A percentile compares a stretch with the other conserved stretches of the same genome.
phyloP scores from a whole-genome alignment of 2,329 filamentous ascomycete species.

The Pseudofabraea citricarpa region DNA sequence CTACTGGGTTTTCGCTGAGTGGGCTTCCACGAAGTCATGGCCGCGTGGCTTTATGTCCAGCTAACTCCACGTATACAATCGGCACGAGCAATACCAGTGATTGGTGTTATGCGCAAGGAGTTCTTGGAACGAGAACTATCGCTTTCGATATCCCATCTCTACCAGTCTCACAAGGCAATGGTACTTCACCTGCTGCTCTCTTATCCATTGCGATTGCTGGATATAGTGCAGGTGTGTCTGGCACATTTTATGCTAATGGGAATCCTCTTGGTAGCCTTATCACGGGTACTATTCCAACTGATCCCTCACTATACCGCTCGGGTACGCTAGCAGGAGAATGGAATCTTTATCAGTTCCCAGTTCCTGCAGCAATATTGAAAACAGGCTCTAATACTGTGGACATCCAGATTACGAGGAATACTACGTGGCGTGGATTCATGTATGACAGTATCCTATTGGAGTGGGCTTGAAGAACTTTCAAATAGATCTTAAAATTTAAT shows the following conservation, averaged over 20 bases:
- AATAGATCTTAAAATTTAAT: too few relatives aligned
- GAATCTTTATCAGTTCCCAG: slow-evolving; percentile 33
- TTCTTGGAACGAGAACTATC: slow-evolving; percentile 11
- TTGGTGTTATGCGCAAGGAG: slow-evolving; percentile 43
- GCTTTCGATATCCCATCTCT: slow-evolving; percentile 7
- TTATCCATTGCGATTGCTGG: slow-evolving; percentile 12
- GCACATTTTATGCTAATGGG: slow-evolving; percentile 30
- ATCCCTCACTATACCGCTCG: slow-evolving; percentile 36
- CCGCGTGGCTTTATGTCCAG: slow-evolving; percentile 38
- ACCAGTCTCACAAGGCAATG: too few relatives aligned
- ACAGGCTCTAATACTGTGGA: slow-evolving; percentile 31
- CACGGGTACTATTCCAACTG: slow-evolving; percentile 27
- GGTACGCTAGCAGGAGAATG: slow-evolving; percentile 37
- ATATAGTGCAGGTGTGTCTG: slow-evolving; percentile 23
- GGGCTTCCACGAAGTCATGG: slow-evolving; percentile 40
- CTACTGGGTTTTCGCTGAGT: slow-evolving; percentile 37
- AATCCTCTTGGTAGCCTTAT: slow-evolving; percentile 30
- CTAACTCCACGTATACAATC: slow-evolving; percentile 38
- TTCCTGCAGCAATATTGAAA: slow-evolving; percentile 27
- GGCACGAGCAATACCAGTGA: slow-evolving; percentile 33
- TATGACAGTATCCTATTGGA: slow-evolving; percentile 37
- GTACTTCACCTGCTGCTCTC: slow-evolving; percentile 1
- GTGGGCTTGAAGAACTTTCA: slow-evolving; percentile 16
- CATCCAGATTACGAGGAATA: slow-evolving; percentile 30
- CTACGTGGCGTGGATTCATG: slow-evolving; percentile 34